Evolutionary conservation across 208 protist species (phyloP).

Genomic region (Naegleria gruberi): DNA sequence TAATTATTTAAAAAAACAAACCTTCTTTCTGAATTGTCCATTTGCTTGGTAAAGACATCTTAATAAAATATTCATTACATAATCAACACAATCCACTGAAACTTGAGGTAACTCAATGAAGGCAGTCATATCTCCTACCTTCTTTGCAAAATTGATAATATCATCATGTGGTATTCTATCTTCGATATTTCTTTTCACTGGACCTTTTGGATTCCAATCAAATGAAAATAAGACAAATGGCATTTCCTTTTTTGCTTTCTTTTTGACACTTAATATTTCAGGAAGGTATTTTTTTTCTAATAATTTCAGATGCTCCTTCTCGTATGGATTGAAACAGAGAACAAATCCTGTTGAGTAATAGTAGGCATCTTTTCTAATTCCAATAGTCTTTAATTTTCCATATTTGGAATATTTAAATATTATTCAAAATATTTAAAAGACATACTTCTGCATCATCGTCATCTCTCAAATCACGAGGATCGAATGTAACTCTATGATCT

Average conservation of each 20-base stretch:
- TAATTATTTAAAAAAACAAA: too few relatives aligned
- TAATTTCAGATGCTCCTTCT: background rate
- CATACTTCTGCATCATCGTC: background rate
- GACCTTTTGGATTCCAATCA: background rate
- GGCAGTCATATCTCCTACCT: background rate
- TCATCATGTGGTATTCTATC: background rate
- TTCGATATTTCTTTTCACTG: background rate
- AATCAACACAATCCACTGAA: background rate
- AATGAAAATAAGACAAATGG: background rate
- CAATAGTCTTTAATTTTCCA: background rate
- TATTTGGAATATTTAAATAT: background rate
- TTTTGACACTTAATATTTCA: background rate
- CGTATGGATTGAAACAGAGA: background rate
- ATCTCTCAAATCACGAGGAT: background rate
- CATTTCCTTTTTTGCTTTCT: background rate
- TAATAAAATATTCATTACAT: background rate
- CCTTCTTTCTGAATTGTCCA: background rate
- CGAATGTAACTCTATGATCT: background rate
- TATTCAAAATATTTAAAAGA: background rate
- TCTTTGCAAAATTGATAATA: background rate
- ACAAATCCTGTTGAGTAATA: background rate
- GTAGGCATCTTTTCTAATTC: constrained; percentile 2
- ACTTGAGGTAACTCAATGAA: background rate
- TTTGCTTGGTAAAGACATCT: background rate
- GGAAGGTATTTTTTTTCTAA: background rate